Conservation (phyloP, 129 eudicot genomes). For the Centella asiatica region DNA sequence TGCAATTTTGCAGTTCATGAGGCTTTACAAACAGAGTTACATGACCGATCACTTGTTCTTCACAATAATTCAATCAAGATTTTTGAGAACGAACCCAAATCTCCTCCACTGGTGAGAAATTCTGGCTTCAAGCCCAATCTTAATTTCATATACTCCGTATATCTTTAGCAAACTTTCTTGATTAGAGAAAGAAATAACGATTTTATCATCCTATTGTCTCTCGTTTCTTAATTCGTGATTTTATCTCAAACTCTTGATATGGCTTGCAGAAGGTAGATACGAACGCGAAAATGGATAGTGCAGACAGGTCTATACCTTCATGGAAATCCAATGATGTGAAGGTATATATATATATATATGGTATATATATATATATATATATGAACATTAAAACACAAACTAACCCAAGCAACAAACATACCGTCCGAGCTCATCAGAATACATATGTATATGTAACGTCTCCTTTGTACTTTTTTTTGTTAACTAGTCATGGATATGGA, state of each 20-base stretch:
- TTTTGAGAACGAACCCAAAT: slow-evolving; percentile 31
- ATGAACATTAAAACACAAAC: background rate
- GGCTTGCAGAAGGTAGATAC: slow-evolving; percentile 51
- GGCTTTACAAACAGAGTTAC: slow-evolving; percentile 60
- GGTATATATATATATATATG: too few species aligned
- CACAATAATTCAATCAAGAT: slow-evolving; percentile 35
- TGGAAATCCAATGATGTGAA: slow-evolving; percentile 88
- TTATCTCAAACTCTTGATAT: background rate
- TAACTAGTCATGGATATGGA: slow-evolving; percentile 97
- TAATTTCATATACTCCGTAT: too few species aligned
- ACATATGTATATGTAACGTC: slow-evolving; percentile 2
- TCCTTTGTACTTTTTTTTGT: background rate
- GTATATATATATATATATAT: too few species aligned
- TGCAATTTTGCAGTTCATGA: slow-evolving; percentile 85
- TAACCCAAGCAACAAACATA: background rate
- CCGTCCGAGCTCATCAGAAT: background rate
- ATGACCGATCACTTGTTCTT: slow-evolving; percentile 52
- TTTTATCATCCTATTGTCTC: too few species aligned
- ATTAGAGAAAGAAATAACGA: too few species aligned
- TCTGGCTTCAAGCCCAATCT: background rate
- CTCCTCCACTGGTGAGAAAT: slow-evolving; percentile 29
- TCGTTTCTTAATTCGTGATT: too few species aligned
- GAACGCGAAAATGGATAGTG: slow-evolving; percentile 44
- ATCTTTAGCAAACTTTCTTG: background rate
- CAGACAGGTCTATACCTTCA: slow-evolving; percentile 51